These are phyloP conservation scores for Candida alai DNA, from an alignment of 805 yeast genomes.

Conservation along the genomic window DNA sequence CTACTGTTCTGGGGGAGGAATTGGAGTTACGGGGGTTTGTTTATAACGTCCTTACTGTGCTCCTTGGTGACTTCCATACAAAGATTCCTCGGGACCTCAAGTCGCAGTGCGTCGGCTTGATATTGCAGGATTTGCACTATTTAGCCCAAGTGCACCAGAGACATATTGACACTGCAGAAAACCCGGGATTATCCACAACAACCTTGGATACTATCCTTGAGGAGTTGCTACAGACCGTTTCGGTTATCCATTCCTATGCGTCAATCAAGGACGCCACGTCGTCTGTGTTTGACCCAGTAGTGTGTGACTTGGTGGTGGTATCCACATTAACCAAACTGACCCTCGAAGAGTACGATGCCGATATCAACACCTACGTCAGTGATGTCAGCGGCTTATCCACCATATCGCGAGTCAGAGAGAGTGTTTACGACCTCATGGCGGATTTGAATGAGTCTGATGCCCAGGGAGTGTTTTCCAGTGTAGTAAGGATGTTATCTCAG, in stretches of 20 bases:
- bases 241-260: conserved; percentile 25
- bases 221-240: conserved; percentile 31
- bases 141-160: conserved; percentile 13
- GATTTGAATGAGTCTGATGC: conserved; percentile 46
- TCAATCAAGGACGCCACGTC: conserved; percentile 16
- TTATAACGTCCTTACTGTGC: conserved; percentile 21
- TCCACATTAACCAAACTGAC: conserved; percentile 41
- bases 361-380: conserved; percentile 67
- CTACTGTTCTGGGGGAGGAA: conserved; percentile 11
- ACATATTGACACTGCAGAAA: conserved; percentile 4
- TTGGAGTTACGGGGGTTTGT: conserved; percentile 23
- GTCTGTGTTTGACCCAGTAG: conserved; percentile 11
- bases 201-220: conserved; percentile 18
- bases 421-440: conserved; percentile 52
- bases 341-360: conserved; percentile 49
- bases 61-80: conserved; percentile 27
- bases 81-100: conserved; percentile 18
- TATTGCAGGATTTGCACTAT: conserved; percentile 22
- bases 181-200: not conserved
- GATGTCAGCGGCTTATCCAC: conserved; percentile 69
- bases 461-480: conserved; percentile 13
- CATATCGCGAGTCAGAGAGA: conserved; percentile 52
- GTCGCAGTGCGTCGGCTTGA: conserved; percentile 10
- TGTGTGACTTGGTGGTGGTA: conserved; percentile 30
- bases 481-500: not conserved